phyloP scores from a whole-genome alignment of 257 asterid genomes.

The Plantago ovata region DNA sequence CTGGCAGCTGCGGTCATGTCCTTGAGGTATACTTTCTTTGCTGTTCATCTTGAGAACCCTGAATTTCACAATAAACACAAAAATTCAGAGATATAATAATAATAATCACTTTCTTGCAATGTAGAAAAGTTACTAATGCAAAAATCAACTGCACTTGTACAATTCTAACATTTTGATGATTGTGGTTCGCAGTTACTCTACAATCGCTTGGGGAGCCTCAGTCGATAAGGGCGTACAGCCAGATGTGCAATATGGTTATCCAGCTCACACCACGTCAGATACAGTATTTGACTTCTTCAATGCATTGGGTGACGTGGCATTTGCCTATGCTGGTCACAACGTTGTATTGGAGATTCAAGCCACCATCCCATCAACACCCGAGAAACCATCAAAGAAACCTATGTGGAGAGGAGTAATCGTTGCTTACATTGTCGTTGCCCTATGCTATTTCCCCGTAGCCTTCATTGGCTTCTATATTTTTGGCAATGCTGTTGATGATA shows the following conservation, averaged over 20 bases:
- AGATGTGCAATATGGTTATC: conserved; percentile 65
- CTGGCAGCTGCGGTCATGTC: conserved; percentile 97
- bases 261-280: conserved; percentile 44
- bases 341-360: conserved; percentile 92
- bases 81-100: background rate
- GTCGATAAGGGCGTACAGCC: conserved; percentile 56
- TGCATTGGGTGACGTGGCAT: conserved; percentile 84
- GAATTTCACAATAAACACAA: background rate
- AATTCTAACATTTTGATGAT: background rate
- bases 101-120: no score
- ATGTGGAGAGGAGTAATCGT: conserved; percentile 96
- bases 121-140: no score
- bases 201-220: conserved; percentile 89
- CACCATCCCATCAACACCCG: conserved; percentile 88
- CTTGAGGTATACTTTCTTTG: conserved; percentile 41
- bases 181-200: conserved; percentile 55
- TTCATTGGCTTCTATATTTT: conserved; percentile 67
- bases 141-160: background rate
- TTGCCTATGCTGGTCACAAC: conserved; percentile 94
- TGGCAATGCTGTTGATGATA: conserved; percentile 57
- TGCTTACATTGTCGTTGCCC: conserved; percentile 80
- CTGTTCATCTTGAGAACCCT: background rate
- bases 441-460: conserved; percentile 93
- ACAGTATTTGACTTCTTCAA: conserved; percentile 69
- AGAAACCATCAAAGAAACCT: conserved; percentile 77